A percentile compares a stretch with the other conserved stretches of the same genome.
Evolutionary conservation across 2,329 filamentous ascomycete species (phyloP).

Genomic region (Arthroderma uncinatum): DNA sequence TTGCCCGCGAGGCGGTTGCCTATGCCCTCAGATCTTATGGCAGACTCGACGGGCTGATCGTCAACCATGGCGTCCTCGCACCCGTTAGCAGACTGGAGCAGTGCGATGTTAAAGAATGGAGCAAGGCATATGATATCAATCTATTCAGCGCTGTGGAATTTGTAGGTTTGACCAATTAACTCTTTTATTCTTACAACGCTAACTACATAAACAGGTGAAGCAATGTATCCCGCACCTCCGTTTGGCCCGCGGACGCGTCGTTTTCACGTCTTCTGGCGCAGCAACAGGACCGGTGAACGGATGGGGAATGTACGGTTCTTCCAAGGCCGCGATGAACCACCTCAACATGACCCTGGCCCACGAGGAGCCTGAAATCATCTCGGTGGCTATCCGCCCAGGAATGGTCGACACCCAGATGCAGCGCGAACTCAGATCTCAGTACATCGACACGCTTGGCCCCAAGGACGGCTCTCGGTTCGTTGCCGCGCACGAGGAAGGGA

Average conservation of each 20-base stretch:
- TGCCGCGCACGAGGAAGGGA: conserved; percentile 56
- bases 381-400: conserved; percentile 63
- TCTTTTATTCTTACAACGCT: neutral
- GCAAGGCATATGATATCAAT: conserved; percentile 65
- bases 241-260: conserved; percentile 55
- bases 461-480: conserved; percentile 55
- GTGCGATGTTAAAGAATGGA: conserved; percentile 62
- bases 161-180: conserved; percentile 41
- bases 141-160: conserved; percentile 73
- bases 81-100: conserved; percentile 62
- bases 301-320: conserved; percentile 73
- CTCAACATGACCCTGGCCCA: conserved; percentile 58
- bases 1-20: conserved; percentile 52
- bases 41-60: conserved; percentile 64
- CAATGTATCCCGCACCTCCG: conserved; percentile 60
- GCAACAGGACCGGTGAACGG: conserved; percentile 53
- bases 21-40: conserved; percentile 56
- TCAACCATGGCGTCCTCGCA: conserved; percentile 79
- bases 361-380: conserved; percentile 67
- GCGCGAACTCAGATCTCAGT: conserved; percentile 58
- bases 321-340: conserved; percentile 76
- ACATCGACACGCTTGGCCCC: conserved; percentile 40
- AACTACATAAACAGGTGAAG: conserved; percentile 47
- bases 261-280: conserved; percentile 74
- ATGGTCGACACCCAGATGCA: conserved; percentile 89